Conservation (phyloP, 2,329 filamentous ascomycete genomes). For the Gyromitra esculenta region DNA sequence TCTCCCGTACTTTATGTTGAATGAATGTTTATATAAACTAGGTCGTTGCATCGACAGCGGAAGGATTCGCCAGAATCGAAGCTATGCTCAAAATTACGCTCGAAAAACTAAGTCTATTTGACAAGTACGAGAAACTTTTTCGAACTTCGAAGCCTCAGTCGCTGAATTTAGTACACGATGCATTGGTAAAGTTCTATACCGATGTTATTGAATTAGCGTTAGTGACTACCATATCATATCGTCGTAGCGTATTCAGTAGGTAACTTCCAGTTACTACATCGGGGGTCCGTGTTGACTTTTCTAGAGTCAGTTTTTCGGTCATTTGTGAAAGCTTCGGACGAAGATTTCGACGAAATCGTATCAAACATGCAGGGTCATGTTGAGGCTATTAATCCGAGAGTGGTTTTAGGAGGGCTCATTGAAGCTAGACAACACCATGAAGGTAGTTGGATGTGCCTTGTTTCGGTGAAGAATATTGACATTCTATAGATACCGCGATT, state of each 20-base stretch:
- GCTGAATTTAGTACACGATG: slow-evolving; percentile 6
- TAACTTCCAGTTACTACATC: too few species aligned
- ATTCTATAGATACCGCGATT: background rate
- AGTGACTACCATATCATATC: slow-evolving; percentile 5
- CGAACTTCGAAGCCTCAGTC: background rate
- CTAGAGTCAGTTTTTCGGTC: background rate
- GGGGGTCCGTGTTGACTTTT: background rate
- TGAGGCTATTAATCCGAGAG: background rate
- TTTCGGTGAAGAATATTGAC: background rate
- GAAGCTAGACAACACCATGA: slow-evolving; percentile 5
- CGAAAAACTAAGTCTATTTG: slow-evolving; percentile 9
- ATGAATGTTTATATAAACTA: slow-evolving; percentile 6
- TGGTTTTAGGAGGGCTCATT: slow-evolving; percentile 5
- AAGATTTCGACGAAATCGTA: slow-evolving; percentile 23
- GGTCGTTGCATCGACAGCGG: slow-evolving; percentile 1
- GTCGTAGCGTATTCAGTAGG: background rate
- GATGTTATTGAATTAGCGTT: slow-evolving; percentile 37
- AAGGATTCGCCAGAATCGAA: slow-evolving; percentile 5
- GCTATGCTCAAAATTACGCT: slow-evolving; percentile 9
- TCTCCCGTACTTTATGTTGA: background rate
- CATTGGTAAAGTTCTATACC: slow-evolving; percentile 19
- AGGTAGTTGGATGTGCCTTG: background rate
- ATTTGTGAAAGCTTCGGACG: background rate
- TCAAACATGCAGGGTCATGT: slow-evolving; percentile 28
- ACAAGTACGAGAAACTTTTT: slow-evolving; percentile 17